phyloP scores from a whole-genome alignment of 1,284 basidiomycete genomes.

The Taiwanofungus camphoratus region DNA sequence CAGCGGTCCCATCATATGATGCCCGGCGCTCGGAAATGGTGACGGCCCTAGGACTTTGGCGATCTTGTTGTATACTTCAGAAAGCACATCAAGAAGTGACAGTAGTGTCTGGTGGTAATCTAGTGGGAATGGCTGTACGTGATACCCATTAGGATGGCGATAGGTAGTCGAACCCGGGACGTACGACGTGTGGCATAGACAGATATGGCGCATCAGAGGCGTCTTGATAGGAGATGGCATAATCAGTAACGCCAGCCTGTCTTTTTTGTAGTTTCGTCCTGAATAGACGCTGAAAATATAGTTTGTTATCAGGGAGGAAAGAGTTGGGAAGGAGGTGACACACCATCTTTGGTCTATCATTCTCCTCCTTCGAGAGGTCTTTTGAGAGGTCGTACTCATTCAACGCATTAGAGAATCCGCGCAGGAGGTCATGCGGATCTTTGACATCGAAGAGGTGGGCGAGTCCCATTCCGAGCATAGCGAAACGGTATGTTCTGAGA shows the following conservation, averaged over 20 bases:
- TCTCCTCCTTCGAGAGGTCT: slow-evolving; percentile 54
- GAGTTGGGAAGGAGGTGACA: slow-evolving; percentile 11
- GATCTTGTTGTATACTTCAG: slow-evolving; percentile 83
- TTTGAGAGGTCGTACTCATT: slow-evolving; percentile 70
- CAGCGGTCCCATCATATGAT: slow-evolving; percentile 73
- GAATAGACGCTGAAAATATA: slow-evolving; percentile 47
- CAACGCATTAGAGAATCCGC: slow-evolving; percentile 63
- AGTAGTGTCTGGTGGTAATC: slow-evolving; percentile 85
- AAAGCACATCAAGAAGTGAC: slow-evolving; percentile 80
- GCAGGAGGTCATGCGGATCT: slow-evolving; percentile 71
- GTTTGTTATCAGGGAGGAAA: neutral
- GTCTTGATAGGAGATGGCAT: slow-evolving; percentile 54
- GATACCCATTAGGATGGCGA: slow-evolving; percentile 2
- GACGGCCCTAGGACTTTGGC: slow-evolving; percentile 74
- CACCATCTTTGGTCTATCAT: slow-evolving; percentile 77
- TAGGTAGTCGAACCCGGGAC: slow-evolving; percentile 19
- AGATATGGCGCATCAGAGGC: slow-evolving; percentile 65
- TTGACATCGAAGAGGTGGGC: slow-evolving; percentile 75
- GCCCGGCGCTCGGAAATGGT: slow-evolving; percentile 55
- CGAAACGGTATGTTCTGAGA: slow-evolving; percentile 68
- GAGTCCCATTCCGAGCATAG: slow-evolving; percentile 79
- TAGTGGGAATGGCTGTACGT: slow-evolving; percentile 66
- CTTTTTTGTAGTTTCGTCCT: slow-evolving; percentile 48
- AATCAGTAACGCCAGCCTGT: slow-evolving; percentile 51
- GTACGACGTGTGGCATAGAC: slow-evolving; percentile 68